Evolutionary conservation across 73 alveolate genomes (phyloP).

Genomic region (Tetrahymena malaccensis): DNA sequence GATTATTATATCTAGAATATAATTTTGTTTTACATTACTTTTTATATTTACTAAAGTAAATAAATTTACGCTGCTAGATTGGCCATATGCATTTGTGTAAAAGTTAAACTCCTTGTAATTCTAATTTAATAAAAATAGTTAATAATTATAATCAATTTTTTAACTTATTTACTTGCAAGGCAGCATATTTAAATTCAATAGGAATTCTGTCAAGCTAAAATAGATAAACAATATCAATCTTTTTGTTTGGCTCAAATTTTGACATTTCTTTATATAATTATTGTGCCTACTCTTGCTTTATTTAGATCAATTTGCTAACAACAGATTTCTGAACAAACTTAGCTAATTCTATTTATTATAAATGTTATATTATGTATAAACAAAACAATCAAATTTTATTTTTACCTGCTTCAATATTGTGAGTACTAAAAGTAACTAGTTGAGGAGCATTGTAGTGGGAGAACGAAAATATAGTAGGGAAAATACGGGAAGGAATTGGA

Average conservation of each 20-base stretch:
- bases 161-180: not conserved
- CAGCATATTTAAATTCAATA: not conserved
- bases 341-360: not conserved
- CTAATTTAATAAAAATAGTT: not conserved
- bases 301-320: not conserved
- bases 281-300: not conserved
- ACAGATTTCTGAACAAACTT: not conserved
- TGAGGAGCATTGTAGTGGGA: not conserved
- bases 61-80: not conserved
- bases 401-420: not conserved
- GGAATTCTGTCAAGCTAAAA: not conserved
- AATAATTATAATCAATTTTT: not conserved
- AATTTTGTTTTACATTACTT: too few relatives aligned
- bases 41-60: too few relatives aligned
- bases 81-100: not conserved
- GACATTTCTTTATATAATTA: not conserved
- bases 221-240: not conserved
- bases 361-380: not conserved
- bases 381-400: not conserved
- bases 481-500: not conserved
- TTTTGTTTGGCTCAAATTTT: not conserved
- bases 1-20: not conserved
- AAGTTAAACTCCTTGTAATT: not conserved
- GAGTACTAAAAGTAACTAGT: not conserved
- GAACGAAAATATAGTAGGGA: not conserved